Conservation (phyloP, 179 eudicot species). For the Patellifolia procumbens region DNA sequence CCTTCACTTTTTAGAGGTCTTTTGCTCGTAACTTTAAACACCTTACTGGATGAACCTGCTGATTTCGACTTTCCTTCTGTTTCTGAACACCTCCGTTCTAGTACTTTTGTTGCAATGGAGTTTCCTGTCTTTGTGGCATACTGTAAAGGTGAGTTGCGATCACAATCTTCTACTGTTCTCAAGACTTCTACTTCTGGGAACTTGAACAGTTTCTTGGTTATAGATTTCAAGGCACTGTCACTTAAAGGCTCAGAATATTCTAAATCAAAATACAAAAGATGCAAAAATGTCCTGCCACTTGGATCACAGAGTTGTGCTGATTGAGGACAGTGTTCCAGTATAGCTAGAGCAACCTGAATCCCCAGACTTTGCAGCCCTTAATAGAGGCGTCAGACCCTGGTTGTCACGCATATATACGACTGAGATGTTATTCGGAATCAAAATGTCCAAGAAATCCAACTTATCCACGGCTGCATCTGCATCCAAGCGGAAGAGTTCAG, state of each 20-base stretch:
- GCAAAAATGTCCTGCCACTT: slow-evolving; percentile 21
- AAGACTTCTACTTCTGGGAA: slow-evolving; percentile 1
- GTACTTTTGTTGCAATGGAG: not conserved
- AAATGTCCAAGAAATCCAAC: not conserved
- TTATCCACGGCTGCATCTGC: not conserved
- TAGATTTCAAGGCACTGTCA: not conserved
- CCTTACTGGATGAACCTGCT: not conserved
- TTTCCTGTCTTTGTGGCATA: slow-evolving; percentile 18
- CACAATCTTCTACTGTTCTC: slow-evolving; percentile 8
- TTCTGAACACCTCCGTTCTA: not conserved
- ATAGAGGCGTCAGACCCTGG: slow-evolving; percentile 22
- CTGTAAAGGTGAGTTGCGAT: slow-evolving; percentile 17
- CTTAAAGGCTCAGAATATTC: not conserved
- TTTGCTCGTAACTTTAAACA: too few species aligned
- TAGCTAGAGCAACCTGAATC: not conserved
- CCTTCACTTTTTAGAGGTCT: too few species aligned
- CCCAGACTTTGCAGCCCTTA: slow-evolving; percentile 25
- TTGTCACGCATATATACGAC: not conserved
- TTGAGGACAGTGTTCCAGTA: slow-evolving; percentile 15
- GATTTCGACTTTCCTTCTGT: not conserved
- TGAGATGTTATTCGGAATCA: not conserved
- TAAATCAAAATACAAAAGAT: slow-evolving; percentile 2
- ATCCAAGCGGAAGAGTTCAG: not conserved
- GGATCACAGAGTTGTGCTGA: slow-evolving; percentile 17
- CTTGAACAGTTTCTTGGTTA: not conserved